Evolutionary conservation across 805 yeast species (phyloP), one percentile per base, ranked within the genome.

Genomic region (Komagataella kurtzmanii): DNA sequence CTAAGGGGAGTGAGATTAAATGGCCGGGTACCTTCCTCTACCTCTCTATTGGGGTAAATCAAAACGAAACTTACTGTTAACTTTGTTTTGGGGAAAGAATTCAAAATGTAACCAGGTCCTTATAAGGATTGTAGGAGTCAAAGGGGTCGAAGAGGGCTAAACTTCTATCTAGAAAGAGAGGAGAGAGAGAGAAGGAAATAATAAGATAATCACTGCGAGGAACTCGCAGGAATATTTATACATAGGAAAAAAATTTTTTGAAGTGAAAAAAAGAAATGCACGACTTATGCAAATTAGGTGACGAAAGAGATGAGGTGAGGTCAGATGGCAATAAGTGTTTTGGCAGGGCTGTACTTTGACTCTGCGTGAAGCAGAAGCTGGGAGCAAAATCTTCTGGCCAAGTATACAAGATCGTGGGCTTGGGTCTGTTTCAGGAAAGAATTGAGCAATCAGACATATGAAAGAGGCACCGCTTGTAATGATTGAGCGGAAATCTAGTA

Each of bases 121-220:
- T 30, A 30, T 30, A 30, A 30, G 40, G 40, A 30, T 30, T 30
- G 40, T 30, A 30, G 14, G 40, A 30, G 40, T 30, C 40, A 14
- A 30, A 30, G 40, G 40, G 40, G 40, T 30, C 40, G 40, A 40
- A 17, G 43, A 46, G 46, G 23, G 43, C 43, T 17, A 49, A 44
- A 49, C 51, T 49, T 24, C 46, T 44, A 46, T 49, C 23, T 24
- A 47, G 46, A 45, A 43, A 24, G 47, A 50, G 14, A 30, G 14
- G 49, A 50, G 52, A 50, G 52, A 50, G 52, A 50, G 49, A 50
- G 49, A 47, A 40, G 30, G 24, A 30, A 30, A 30, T 30, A 30
- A 30, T 30, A 30, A 30, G 40, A 30, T 30, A 30, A 30, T 10
- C 40, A 30, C 40, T 30, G n/a, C 40, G 40, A 30, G 40, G 40